A percentile compares a stretch with the other conserved stretches of the same genome.
phyloP scores from a whole-genome alignment of 1,284 basidiomycete genomes.

The Rhodotorula sp. region DNA sequence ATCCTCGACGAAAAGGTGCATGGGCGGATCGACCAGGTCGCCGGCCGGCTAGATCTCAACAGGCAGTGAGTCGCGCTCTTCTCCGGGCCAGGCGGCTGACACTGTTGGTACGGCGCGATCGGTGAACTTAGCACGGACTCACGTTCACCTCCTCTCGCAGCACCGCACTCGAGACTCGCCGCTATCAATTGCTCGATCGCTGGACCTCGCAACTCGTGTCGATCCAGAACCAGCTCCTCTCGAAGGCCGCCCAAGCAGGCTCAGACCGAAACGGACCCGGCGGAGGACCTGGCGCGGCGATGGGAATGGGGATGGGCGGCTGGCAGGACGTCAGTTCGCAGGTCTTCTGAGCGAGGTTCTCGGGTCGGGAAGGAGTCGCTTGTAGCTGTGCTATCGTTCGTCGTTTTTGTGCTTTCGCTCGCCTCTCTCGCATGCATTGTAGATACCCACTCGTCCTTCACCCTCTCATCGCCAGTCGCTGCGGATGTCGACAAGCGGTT shows the following conservation, averaged over 20 bases:
- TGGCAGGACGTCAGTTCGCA: neutral
- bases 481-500: neutral
- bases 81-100: neutral
- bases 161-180: slow-evolving; percentile 74
- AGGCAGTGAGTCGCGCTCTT: slow-evolving; percentile 62
- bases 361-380: neutral
- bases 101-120: neutral
- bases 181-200: slow-evolving; percentile 74
- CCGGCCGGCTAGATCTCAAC: slow-evolving; percentile 85
- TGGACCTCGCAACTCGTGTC: slow-evolving; percentile 75
- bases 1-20: slow-evolving; percentile 94
- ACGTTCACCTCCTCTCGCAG: slow-evolving; percentile 51
- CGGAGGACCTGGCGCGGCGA: neutral
- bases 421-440: neutral
- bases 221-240: slow-evolving; percentile 67
- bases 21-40: slow-evolving; percentile 92
- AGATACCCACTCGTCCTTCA: neutral
- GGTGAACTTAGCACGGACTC: neutral
- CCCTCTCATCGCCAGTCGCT: no score
- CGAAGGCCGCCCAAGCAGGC: slow-evolving; percentile 54
- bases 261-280: slow-evolving; percentile 16
- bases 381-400: neutral
- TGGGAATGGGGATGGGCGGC: neutral
- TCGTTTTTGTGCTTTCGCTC: neutral
- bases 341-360: neutral